Percentiles rank a stretch among this genome's conserved stretches.
Evolutionary conservation across 2,329 filamentous ascomycete genomes (phyloP).

Genomic region (Fusarium pininemorale): DNA sequence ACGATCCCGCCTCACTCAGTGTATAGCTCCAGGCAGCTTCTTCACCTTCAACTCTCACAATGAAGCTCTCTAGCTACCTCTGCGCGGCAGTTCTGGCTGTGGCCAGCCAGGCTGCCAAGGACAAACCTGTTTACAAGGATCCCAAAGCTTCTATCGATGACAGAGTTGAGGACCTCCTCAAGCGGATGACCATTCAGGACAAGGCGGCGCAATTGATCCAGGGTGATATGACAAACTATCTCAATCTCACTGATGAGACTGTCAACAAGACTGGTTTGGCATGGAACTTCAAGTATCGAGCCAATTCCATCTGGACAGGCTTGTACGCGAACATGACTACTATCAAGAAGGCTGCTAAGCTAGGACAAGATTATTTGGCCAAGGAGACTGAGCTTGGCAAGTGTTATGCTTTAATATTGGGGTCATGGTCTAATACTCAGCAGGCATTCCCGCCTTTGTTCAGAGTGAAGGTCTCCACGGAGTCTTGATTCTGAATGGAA

Average conservation of each 20-base stretch:
- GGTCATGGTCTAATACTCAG: background rate
- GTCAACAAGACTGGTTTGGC: constrained; percentile 74
- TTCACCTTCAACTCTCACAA: constrained; percentile 23
- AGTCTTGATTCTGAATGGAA: constrained; percentile 75
- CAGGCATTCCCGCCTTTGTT: constrained; percentile 75
- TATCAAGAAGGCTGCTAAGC: constrained; percentile 69
- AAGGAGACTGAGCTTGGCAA: constrained; percentile 53
- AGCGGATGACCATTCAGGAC: constrained; percentile 78
- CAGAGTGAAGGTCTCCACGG: constrained; percentile 81
- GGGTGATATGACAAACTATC: constrained; percentile 77
- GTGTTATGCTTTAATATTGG: constrained; percentile 42
- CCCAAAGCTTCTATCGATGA: constrained; percentile 68
- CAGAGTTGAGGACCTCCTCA: constrained; percentile 72
- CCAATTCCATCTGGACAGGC: constrained; percentile 78
- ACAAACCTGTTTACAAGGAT: constrained; percentile 67
- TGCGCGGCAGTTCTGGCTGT: constrained; percentile 38
- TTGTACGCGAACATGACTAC: constrained; percentile 71
- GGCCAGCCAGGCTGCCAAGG: constrained; percentile 39
- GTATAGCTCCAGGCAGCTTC: constrained; percentile 6
- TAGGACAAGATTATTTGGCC: constrained; percentile 74
- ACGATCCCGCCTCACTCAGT: constrained; percentile 3
- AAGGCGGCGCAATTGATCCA: constrained; percentile 76
- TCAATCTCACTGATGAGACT: constrained; percentile 72
- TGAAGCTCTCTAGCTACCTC: constrained; percentile 44
- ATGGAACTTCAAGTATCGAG: constrained; percentile 71